Percentiles rank a stretch among this genome's conserved stretches.
Conservation (phyloP, 108 stramenopile genomes). For the Mediolabrus comicus region DNA sequence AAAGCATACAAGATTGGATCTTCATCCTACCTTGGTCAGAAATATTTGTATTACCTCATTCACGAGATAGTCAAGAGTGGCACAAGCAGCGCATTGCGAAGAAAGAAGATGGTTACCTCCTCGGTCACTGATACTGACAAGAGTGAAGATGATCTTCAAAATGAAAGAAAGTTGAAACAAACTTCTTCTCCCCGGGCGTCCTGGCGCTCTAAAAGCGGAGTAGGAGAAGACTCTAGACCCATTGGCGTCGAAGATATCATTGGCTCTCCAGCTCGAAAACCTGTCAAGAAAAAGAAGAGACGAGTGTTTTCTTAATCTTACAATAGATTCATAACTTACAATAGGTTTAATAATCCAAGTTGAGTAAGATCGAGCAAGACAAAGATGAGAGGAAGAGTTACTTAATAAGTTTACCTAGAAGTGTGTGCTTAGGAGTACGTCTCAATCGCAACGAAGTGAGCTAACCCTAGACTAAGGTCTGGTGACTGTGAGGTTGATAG, state of each 20-base stretch:
- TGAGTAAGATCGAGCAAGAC: too few species aligned
- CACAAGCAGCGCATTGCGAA: conserved; percentile 46
- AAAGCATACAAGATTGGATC: conserved; percentile 49
- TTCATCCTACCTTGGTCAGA: conserved; percentile 32
- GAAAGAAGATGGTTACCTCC: conserved; percentile 31
- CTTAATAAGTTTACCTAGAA: too few species aligned
- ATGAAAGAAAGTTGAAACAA: background rate
- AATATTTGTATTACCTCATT: conserved; percentile 44
- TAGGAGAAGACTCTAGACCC: background rate
- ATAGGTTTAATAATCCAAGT: too few species aligned
- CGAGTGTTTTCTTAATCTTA: background rate
- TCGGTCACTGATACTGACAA: background rate
- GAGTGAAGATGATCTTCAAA: background rate
- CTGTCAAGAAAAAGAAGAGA: background rate
- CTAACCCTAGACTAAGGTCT: too few species aligned
- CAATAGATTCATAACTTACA: too few species aligned
- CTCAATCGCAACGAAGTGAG: too few species aligned
- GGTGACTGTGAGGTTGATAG: background rate
- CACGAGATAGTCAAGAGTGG: conserved; percentile 53
- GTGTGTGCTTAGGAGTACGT: too few species aligned
- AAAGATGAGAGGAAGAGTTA: too few species aligned
- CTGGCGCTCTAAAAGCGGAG: background rate
- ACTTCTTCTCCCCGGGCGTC: background rate
- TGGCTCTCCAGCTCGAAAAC: background rate
- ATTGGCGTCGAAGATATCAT: background rate